phyloP scores from a whole-genome alignment of 2,329 filamentous ascomycete genomes.

The Colletotrichum camelliae region DNA sequence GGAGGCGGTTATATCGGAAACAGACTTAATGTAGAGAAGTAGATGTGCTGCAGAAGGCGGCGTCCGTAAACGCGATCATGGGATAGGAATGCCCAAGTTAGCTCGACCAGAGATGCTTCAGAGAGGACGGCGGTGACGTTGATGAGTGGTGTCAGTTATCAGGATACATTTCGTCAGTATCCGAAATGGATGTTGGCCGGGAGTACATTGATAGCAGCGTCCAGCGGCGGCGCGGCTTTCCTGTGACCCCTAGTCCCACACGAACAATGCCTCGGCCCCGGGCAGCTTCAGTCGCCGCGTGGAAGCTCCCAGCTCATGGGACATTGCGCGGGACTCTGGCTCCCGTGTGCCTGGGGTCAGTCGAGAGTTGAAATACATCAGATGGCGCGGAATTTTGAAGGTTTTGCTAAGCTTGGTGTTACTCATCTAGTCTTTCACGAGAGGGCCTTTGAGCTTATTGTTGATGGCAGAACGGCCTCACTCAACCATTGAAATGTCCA shows the following conservation, averaged over 20 bases:
- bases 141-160: neutral
- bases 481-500: neutral
- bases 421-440: neutral
- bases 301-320: neutral
- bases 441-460: neutral
- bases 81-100: neutral
- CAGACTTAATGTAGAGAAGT: neutral
- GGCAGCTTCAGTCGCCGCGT: neutral
- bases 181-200: too few species aligned
- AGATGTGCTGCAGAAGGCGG: neutral
- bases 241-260: neutral
- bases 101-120: neutral
- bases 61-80: neutral
- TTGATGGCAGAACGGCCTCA: neutral
- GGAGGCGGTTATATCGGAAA: neutral
- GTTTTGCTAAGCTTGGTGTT: neutral
- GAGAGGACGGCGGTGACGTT: neutral
- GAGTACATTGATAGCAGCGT: neutral
- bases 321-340: neutral
- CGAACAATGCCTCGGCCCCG: conserved; percentile 6
- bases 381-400: neutral
- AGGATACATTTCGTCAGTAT: neutral
- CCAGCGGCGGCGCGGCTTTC: neutral
- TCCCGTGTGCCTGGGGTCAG: neutral
- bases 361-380: neutral